Base-by-base conservation (phyloP, 345 rosid species). In the Populus nigra region DNA sequence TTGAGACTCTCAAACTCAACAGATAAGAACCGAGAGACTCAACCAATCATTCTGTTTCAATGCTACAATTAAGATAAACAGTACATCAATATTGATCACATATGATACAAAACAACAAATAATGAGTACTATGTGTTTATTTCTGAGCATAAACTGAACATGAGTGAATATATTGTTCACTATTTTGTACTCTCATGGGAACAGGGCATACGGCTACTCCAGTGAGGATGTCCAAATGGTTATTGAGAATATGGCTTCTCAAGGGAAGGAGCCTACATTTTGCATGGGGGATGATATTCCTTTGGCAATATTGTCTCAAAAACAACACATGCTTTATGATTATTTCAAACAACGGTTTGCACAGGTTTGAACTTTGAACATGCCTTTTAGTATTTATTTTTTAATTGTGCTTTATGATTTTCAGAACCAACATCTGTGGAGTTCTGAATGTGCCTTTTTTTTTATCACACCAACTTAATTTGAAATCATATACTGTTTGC, bases 221-320 rank as follows among this genome's bases (percentile, higher is more conserved):
- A 96, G 99, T 74, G 99, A 96, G 84, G 99, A 96, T 85, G 99
- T 96, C 31, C 99, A 96, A 84, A 96, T 96, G 99, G 89, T 96
- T 81, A 96, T 96, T 87, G 98, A 96, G 85, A 78, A 87, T 41
- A 96, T 96, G 99, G 98, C 99, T 79, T 77, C 97, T 7, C 97
- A 96, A 85, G 99, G 97, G 70, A 95, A 95, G 85, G 99, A 95
- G 80, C 98, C 99, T 66, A 94, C 98, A 41, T 94, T 93, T 89
- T 94, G 98, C 84, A 93, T 93, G 98, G 98, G 97, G 5, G 97
- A 93, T 85, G 97, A 93, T 84, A 90, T 87, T 86, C 98, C 97
- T 2, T 76, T 94, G 79, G 98, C 98, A 68, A 87, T 88, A 69
- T 73, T 95, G 85, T 96, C 98, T 75, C 99, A 90, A 77, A 93